phyloP scores from a whole-genome alignment of 345 rosid genomes.

The Microcos paniculata region DNA sequence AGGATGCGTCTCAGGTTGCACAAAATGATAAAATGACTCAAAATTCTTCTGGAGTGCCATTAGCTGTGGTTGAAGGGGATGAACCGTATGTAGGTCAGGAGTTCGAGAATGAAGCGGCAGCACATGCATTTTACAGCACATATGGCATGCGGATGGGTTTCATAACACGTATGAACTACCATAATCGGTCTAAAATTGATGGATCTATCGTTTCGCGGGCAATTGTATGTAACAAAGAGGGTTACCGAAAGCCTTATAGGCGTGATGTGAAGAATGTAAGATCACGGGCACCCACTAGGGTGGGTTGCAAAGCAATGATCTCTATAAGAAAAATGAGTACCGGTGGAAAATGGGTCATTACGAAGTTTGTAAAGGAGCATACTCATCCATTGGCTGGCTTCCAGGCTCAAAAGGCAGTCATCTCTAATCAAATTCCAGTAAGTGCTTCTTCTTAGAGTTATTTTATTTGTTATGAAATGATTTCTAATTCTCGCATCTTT shows the following conservation, averaged over 20 bases:
- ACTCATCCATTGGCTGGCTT: constrained; percentile 79
- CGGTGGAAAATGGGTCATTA: constrained; percentile 91
- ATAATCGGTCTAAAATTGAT: constrained; percentile 85
- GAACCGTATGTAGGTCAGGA: constrained; percentile 90
- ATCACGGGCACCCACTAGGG: constrained; percentile 84
- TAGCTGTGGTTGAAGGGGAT: constrained; percentile 34
- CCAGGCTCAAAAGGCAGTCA: constrained; percentile 71
- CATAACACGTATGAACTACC: constrained; percentile 84
- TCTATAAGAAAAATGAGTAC: constrained; percentile 77
- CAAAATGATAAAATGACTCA: constrained; percentile 47
- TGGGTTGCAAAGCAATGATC: constrained; percentile 96
- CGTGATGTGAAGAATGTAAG: constrained; percentile 75
- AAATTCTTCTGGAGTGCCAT: constrained; percentile 22
- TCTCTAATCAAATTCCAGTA: constrained; percentile 88
- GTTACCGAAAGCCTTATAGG: constrained; percentile 80
- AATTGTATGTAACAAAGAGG: constrained; percentile 93
- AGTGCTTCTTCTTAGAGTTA: constrained; percentile 28
- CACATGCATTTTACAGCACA: constrained; percentile 82
- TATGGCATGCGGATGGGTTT: constrained; percentile 84
- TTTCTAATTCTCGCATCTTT: neutral
- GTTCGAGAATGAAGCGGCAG: constrained; percentile 86
- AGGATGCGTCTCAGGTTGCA: constrained; percentile 33
- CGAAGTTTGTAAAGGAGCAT: constrained; percentile 86
- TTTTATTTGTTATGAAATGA: neutral
- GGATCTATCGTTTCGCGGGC: constrained; percentile 90